Conservation (phyloP, 2,329 filamentous ascomycete genomes). For the Cladosporium sp. region DNA sequence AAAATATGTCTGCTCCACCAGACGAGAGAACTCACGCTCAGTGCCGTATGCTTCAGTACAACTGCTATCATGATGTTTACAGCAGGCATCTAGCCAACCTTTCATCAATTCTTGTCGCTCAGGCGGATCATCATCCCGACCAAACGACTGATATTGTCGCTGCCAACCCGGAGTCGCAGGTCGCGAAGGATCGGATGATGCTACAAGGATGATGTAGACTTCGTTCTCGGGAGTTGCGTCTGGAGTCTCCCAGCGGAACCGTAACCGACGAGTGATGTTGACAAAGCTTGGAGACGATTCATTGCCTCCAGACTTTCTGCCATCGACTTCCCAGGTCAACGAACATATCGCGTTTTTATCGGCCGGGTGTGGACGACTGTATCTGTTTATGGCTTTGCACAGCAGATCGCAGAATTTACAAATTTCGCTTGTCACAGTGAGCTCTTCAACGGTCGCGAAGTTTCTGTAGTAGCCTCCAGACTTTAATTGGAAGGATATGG, state of each 20-base stretch:
- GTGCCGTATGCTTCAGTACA: background rate
- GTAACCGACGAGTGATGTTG: background rate
- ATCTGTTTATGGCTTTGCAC: too few species aligned
- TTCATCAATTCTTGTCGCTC: background rate
- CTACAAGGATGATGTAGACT: background rate
- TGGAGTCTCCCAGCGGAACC: too few species aligned
- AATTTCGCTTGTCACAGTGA: too few species aligned
- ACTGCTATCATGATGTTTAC: background rate
- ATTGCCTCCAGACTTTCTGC: background rate
- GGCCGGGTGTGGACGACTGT: background rate
- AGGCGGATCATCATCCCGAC: background rate
- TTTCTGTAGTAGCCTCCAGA: too few species aligned
- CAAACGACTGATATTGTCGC: background rate
- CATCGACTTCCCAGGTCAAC: background rate
- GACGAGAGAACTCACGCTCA: background rate
- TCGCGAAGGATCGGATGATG: background rate
- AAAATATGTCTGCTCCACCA: background rate
- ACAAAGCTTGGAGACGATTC: background rate
- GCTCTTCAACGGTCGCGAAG: too few species aligned
- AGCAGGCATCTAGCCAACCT: conserved; percentile 3
- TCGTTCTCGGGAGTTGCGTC: background rate
- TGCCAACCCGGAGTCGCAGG: background rate
- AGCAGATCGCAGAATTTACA: too few species aligned
- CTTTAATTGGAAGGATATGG: too few species aligned
- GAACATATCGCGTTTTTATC: background rate